Percentiles rank a stretch among this genome's conserved stretches.
phyloP scores from a whole-genome alignment of 129 eudicot species.

The Helianthus annuus region HanXRQr2.0-SUNRISE NC_035445.2:123227197-123227696 shows the following conservation, averaged over 20 bases:
- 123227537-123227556: slow-evolving; percentile 94
- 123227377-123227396: not conserved
- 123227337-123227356: not conserved
- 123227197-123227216: not conserved
- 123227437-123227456: not conserved
- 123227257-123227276: not conserved
- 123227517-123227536: slow-evolving; percentile 93
- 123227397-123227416: slow-evolving; percentile 7
- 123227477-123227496: slow-evolving; percentile 87
- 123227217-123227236: not conserved
- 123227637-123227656: slow-evolving; percentile 86
- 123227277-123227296: not conserved
- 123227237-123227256: slow-evolving; percentile 3
- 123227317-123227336: not conserved
- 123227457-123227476: slow-evolving; percentile 21
- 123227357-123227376: slow-evolving; percentile 4
- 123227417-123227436: not conserved
- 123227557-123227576: slow-evolving; percentile 97
- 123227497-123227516: slow-evolving; percentile 91
- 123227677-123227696: slow-evolving; percentile 84
- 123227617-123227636: slow-evolving; percentile 96
- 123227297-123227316: not conserved
- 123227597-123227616: slow-evolving; percentile 99
- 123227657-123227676: slow-evolving; percentile 90
- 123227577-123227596: slow-evolving; percentile 98